phyloP scores from a whole-genome alignment of 768 basidiomycete species.

The Lactarius evosmus region DNA sequence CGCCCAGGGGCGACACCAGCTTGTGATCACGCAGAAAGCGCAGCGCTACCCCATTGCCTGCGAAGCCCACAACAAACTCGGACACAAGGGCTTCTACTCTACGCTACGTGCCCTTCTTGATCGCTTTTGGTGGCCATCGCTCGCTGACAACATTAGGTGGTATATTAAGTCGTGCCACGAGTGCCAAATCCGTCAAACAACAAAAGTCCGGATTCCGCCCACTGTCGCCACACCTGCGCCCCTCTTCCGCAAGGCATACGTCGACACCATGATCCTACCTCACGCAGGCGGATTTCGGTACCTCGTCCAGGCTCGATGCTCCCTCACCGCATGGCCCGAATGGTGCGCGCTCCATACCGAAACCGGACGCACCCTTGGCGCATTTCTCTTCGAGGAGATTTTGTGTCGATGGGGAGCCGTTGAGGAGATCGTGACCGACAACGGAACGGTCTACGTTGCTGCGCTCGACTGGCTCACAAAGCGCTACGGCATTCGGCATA shows the following conservation, averaged over 20 bases:
- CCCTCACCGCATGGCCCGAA: slow-evolving; percentile 32
- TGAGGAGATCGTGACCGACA: neutral
- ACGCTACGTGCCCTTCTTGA: slow-evolving; percentile 8
- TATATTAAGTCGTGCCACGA: slow-evolving; percentile 36
- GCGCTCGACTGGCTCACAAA: neutral
- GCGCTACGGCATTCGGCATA: slow-evolving; percentile 38
- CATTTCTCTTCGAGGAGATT: neutral
- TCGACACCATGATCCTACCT: slow-evolving; percentile 44
- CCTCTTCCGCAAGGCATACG: slow-evolving; percentile 25
- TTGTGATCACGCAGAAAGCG: slow-evolving; percentile 26
- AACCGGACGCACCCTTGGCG: slow-evolving; percentile 23
- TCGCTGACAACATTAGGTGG: slow-evolving; percentile 27
- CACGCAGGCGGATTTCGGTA: slow-evolving; percentile 35
- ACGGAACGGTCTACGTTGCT: neutral
- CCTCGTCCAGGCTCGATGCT: slow-evolving; percentile 39
- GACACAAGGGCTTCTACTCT: slow-evolving; percentile 29
- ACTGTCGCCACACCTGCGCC: slow-evolving; percentile 25
- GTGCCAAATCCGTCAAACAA: slow-evolving; percentile 36
- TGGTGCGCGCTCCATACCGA: slow-evolving; percentile 26
- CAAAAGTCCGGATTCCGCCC: slow-evolving; percentile 30
- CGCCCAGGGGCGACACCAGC: slow-evolving; percentile 24
- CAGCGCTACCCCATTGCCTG: slow-evolving; percentile 15
- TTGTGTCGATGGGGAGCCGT: neutral
- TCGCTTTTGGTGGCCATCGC: slow-evolving; percentile 33
- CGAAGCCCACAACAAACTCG: slow-evolving; percentile 10